Evolutionary conservation across 148 eudicot species (phyloP).

Genomic region (Diospyros kaki): DNA sequence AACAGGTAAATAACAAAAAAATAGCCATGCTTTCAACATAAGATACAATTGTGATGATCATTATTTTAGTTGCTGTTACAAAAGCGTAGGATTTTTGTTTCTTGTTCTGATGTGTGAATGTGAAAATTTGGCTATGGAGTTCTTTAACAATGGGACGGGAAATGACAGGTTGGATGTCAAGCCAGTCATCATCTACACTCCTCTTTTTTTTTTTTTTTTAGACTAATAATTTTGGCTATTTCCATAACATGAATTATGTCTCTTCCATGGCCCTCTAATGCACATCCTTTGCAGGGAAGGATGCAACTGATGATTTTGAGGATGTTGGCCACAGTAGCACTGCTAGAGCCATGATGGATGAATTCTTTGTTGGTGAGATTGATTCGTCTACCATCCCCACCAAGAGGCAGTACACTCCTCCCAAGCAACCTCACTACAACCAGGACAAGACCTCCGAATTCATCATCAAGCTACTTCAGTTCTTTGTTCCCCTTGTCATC

Average conservation of each 20-base stretch:
- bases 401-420: constrained; percentile 36
- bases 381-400: constrained; percentile 42
- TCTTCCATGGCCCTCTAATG: neutral
- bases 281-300: constrained; percentile 42
- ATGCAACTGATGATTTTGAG: constrained; percentile 63
- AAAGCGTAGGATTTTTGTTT: no score
- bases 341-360: constrained; percentile 63
- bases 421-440: constrained; percentile 49
- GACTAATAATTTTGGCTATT: no score
- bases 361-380: constrained; percentile 42
- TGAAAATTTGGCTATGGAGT: no score
- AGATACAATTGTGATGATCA: neutral
- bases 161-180: no score
- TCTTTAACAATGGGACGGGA: no score
- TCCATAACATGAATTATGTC: neutral
- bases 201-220: no score
- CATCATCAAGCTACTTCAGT: constrained; percentile 50
- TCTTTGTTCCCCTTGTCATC: constrained; percentile 58
- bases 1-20: constrained; percentile 41
- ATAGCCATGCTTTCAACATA: neutral
- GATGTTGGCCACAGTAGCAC: constrained; percentile 62
- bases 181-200: no score
- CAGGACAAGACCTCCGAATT: constrained; percentile 53
- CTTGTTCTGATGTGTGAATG: no score
- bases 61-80: neutral